Percentiles rank a stretch among this genome's conserved stretches.
phyloP scores from a whole-genome alignment of 2,329 filamentous ascomycete species.

The Nigrograna mackinnonii region DNA sequence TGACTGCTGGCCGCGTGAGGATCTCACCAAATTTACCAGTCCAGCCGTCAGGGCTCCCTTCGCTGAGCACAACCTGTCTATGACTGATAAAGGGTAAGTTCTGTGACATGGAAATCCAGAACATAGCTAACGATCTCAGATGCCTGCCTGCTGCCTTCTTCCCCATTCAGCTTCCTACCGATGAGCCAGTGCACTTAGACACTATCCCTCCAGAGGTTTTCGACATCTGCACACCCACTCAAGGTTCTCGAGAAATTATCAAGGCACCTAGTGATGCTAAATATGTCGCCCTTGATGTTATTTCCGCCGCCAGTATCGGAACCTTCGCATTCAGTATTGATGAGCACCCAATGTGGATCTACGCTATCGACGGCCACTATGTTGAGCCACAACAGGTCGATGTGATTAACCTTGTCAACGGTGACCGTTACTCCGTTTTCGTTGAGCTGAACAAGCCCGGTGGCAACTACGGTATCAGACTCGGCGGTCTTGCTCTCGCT shows the following conservation, averaged over 20 bases:
- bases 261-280: slow-evolving; percentile 36
- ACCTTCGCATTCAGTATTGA: slow-evolving; percentile 55
- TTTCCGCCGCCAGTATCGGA: slow-evolving; percentile 55
- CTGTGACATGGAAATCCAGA: neutral
- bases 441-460: slow-evolving; percentile 48
- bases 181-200: slow-evolving; percentile 2
- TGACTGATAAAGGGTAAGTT: slow-evolving; percentile 42
- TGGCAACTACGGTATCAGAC: slow-evolving; percentile 59
- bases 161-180: slow-evolving; percentile 28
- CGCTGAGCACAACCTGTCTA: slow-evolving; percentile 37
- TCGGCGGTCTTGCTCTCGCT: slow-evolving; percentile 51
- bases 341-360: slow-evolving; percentile 57
- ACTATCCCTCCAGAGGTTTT: slow-evolving; percentile 19
- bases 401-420: slow-evolving; percentile 53
- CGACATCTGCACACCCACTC: slow-evolving; percentile 51
- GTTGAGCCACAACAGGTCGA: slow-evolving; percentile 57
- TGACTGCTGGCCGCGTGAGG: slow-evolving; percentile 52
- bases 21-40: slow-evolving; percentile 47
- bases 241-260: slow-evolving; percentile 50
- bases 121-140: slow-evolving; percentile 7
- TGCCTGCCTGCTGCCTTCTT: slow-evolving; percentile 51
- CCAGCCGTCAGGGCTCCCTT: slow-evolving; percentile 26
- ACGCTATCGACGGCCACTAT: slow-evolving; percentile 59
- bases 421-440: slow-evolving; percentile 58
- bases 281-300: slow-evolving; percentile 61